Percentiles rank a stretch among this genome's conserved stretches.
These are phyloP conservation scores for Leucosporidium scottii DNA, from an alignment of 768 basidiomycete genomes.

Conservation along the genomic window DNA sequence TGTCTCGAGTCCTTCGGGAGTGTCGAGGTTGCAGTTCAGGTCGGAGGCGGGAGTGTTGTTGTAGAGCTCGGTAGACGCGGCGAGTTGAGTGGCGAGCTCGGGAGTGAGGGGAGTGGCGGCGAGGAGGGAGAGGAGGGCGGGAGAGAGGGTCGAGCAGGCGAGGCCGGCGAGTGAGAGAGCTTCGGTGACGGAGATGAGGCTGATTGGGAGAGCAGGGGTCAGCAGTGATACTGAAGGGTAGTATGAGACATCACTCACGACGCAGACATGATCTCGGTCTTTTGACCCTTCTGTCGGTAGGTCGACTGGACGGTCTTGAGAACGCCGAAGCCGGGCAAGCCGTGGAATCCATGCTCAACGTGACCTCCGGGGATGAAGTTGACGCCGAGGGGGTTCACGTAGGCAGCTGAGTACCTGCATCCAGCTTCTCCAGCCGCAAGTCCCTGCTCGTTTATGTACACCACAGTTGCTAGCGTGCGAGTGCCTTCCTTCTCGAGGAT, in stretches of 20 bases:
- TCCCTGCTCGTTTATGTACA: slow-evolving; percentile 35
- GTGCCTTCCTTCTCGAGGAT: slow-evolving; percentile 31
- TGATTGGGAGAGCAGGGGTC: neutral
- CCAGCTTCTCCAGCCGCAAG: slow-evolving; percentile 33
- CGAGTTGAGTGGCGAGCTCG: slow-evolving; percentile 14
- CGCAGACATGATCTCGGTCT: slow-evolving; percentile 33
- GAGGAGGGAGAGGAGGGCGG: slow-evolving; percentile 10
- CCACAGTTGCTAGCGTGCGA: slow-evolving; percentile 34
- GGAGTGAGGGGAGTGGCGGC: slow-evolving; percentile 12
- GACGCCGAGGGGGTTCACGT: slow-evolving; percentile 34
- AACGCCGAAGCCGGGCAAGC: slow-evolving; percentile 29
- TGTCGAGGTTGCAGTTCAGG: slow-evolving; percentile 13
- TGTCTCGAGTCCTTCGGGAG: neutral
- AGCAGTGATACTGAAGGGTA: neutral
- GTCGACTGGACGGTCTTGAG: slow-evolving; percentile 30
- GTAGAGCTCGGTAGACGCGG: slow-evolving; percentile 19
- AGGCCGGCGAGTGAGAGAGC: slow-evolving; percentile 23
- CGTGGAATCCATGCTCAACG: slow-evolving; percentile 17
- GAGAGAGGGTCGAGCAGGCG: slow-evolving; percentile 5
- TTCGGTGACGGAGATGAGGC: slow-evolving; percentile 30
- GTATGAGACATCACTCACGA: slow-evolving; percentile 13
- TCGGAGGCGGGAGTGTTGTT: neutral
- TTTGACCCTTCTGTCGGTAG: slow-evolving; percentile 8
- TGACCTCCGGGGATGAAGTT: slow-evolving; percentile 30
- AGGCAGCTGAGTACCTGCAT: slow-evolving; percentile 33